Percentiles rank a stretch among this genome's conserved stretches.
These are phyloP conservation scores for Colletotrichum sp. DNA, from an alignment of 2,329 filamentous ascomycete genomes.

Conservation along the genomic window DNA sequence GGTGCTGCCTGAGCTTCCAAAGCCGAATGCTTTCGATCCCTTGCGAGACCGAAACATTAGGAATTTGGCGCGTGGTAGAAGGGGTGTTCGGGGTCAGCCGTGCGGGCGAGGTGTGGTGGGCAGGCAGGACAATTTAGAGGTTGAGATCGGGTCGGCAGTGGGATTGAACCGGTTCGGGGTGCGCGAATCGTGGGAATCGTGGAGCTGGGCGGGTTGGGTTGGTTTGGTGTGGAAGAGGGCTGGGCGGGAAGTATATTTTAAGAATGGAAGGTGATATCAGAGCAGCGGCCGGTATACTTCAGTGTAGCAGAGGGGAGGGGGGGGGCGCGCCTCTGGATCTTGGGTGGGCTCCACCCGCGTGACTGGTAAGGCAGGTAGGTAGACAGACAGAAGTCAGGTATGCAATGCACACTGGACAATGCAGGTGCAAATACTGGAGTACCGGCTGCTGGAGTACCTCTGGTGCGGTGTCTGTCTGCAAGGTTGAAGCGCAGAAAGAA, in stretches of 20 bases:
- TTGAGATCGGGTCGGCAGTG: background rate
- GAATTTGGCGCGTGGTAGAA: background rate
- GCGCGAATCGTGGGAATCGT: slow-evolving; percentile 5
- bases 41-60: slow-evolving; percentile 20
- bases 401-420: background rate
- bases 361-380: background rate
- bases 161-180: background rate
- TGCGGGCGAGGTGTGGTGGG: background rate
- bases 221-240: background rate
- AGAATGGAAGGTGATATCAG: slow-evolving; percentile 8
- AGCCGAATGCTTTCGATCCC: slow-evolving; percentile 20
- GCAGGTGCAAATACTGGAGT: background rate
- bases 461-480: background rate
- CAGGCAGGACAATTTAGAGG: background rate
- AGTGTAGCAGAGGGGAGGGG: background rate
- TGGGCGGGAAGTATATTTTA: slow-evolving; percentile 16
- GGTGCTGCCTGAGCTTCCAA: slow-evolving; percentile 15
- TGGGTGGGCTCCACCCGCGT: slow-evolving; percentile 15
- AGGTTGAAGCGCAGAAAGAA: slow-evolving; percentile 1
- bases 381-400: background rate
- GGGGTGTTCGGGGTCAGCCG: background rate
- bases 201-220: background rate
- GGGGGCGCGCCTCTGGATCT: background rate
- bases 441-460: background rate
- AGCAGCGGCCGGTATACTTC: slow-evolving; percentile 6